Percentiles rank a stretch among this genome's conserved stretches.
phyloP scores from a whole-genome alignment of 1,139 yeast genomes.

The Sugiyamaella xylanicola region DNA sequence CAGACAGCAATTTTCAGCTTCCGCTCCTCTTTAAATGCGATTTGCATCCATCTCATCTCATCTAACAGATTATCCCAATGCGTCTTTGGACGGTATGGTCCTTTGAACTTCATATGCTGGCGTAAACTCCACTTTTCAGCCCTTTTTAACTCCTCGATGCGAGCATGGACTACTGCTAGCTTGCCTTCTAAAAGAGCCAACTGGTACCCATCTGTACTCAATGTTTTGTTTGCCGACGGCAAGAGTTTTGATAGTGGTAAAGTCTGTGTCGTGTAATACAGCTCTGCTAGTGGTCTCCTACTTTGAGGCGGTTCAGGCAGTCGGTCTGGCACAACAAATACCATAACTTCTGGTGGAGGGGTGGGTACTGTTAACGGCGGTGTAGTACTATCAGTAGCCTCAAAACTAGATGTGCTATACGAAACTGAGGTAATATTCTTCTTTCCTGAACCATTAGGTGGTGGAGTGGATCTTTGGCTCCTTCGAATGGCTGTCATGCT shows the following conservation, averaged over 20 bases:
- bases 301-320: conserved; percentile 42
- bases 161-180: conserved; percentile 84
- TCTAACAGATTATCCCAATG: conserved; percentile 77
- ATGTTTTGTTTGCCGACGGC: conserved; percentile 82
- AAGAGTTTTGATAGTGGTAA: conserved; percentile 78
- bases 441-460: conserved; percentile 9
- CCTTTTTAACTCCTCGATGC: conserved; percentile 89
- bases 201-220: conserved; percentile 83
- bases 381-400: background rate
- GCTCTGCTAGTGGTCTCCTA: conserved; percentile 67
- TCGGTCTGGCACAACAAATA: conserved; percentile 42
- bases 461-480: conserved; percentile 12
- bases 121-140: conserved; percentile 89
- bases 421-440: conserved; percentile 7
- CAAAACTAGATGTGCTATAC: background rate
- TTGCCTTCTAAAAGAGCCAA: conserved; percentile 90
- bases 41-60: conserved; percentile 85
- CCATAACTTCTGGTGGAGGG: conserved; percentile 33
- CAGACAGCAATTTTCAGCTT: conserved; percentile 73
- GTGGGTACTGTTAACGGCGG: background rate
- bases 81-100: conserved; percentile 61
- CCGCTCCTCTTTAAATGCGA: conserved; percentile 71
- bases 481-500: conserved; percentile 7
- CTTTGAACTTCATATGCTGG: conserved; percentile 72
- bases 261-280: conserved; percentile 85